Conservation (phyloP, 225 moss, liverwort and hornwort genomes). For the Asterella californica region DNA sequence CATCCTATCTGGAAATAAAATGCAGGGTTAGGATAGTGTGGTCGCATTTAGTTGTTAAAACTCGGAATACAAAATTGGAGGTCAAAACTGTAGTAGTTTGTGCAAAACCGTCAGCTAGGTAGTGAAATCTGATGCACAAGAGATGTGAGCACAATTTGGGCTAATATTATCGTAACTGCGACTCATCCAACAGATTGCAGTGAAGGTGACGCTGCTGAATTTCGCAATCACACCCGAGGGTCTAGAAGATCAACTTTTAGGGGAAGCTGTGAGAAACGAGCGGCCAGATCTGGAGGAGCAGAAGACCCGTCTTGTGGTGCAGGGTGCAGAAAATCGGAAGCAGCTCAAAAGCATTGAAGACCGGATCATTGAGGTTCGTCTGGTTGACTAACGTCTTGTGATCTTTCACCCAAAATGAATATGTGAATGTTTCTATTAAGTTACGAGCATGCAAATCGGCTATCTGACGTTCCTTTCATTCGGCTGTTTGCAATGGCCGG, state of each 20-base stretch:
- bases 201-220: constrained; percentile 74
- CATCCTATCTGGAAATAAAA: background rate
- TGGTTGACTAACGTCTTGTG: background rate
- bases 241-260: constrained; percentile 71
- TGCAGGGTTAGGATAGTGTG: background rate
- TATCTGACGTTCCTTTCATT: too few relatives aligned
- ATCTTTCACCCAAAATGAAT: background rate
- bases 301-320: constrained; percentile 67
- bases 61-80: background rate
- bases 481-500: background rate
- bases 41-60: background rate
- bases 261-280: constrained; percentile 64
- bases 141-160: background rate
- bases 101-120: background rate
- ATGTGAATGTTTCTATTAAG: background rate
- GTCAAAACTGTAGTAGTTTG: background rate
- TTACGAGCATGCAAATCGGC: background rate
- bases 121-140: background rate
- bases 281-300: constrained; percentile 81
- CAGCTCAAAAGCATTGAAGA: constrained; percentile 76
- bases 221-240: constrained; percentile 83
- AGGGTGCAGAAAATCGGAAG: constrained; percentile 73
- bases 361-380: constrained; percentile 56
- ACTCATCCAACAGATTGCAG: constrained; percentile 48
- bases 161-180: background rate